Percentiles rank a stretch among this genome's conserved stretches.
phyloP scores from a whole-genome alignment of 2,329 filamentous ascomycete species.

The Diaporthe ampelina region DNA sequence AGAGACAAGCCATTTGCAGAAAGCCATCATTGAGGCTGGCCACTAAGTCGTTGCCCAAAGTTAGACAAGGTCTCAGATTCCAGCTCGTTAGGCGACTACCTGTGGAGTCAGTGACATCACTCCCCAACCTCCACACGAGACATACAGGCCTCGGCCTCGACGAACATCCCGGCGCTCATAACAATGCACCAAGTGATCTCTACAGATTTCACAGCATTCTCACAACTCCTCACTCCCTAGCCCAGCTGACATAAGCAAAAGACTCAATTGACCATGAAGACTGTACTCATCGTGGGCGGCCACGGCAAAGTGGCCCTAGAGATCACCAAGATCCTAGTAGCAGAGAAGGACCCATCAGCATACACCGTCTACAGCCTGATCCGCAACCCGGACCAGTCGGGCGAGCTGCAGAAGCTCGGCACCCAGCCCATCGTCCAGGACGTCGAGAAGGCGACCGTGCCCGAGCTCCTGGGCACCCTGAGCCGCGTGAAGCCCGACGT shows the following conservation, averaged over 20 bases:
- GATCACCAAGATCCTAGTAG: slow-evolving; percentile 38
- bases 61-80: background rate
- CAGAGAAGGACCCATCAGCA: slow-evolving; percentile 13
- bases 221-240: background rate
- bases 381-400: slow-evolving; percentile 50
- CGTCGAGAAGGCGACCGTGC: slow-evolving; percentile 55
- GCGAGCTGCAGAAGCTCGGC: slow-evolving; percentile 55
- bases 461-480: slow-evolving; percentile 55
- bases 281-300: slow-evolving; percentile 37
- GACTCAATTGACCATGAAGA: slow-evolving; percentile 19
- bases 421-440: slow-evolving; percentile 58
- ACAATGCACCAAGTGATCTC: background rate
- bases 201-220: background rate
- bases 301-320: slow-evolving; percentile 38
- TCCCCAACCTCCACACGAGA: background rate
- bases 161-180: background rate
- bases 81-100: background rate
- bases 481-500: slow-evolving; percentile 49
- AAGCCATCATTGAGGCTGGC: fast-evolving
- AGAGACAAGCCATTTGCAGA: background rate
- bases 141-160: background rate
- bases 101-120: slow-evolving; percentile 31
- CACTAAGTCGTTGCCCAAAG: fast-evolving
- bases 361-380: slow-evolving; percentile 47
- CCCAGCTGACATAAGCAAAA: background rate